Base-by-base conservation (phyloP, 805 yeast species). In the Schizosaccharomyces octosporus region DNA sequence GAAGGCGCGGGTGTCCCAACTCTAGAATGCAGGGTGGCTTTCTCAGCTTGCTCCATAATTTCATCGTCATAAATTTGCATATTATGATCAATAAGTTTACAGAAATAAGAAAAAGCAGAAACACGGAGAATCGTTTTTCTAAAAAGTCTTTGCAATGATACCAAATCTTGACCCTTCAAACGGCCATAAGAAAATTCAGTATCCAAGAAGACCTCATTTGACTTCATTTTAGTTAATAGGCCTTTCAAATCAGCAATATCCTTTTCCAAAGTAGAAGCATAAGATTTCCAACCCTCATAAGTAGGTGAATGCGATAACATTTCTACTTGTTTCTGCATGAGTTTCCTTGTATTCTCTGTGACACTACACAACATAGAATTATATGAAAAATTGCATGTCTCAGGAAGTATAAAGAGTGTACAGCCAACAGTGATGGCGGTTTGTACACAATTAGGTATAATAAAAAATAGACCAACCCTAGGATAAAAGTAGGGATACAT, bases 181-280 rank as follows among this genome's bases (percentile, higher is more conserved):
- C 60, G 60, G 11, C 60, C 60, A 51, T 57, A 57, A 19, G 60
- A 29, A 19, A 41, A 41, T 57, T 57, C 60, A n/a, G 29, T 57
- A 21, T 57, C 60, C 31, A 57, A 17, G 21, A 57, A 57, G 9
- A 19, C 29, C 27, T 57, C 60, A 41, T n/a, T 57, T 15, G 60
- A 19, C 13, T 21, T 21, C 48, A 57, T 36, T 21, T 36, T 41
- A 11, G 60, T 19, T 19, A 57, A 21, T 17, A 29, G 15, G n/a
- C n/a, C 15, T 57, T 41, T 51, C n/a, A 51, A 51, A 29, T 21
- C n/a, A 24, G 57, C 57, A 29, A 24, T 13, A 17, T 51, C 57
- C 19, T 21, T 29, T 24, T 51, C 57, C 11, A 51, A 17, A 9
- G 51, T 36, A 45, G 51, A 51, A 17, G 57, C 21, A 24, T 24